Evolutionary conservation across 208 protist species (phyloP), one percentile per base, ranked within the genome.

Genomic region (Kentomonas sorsogonicus): DNA sequence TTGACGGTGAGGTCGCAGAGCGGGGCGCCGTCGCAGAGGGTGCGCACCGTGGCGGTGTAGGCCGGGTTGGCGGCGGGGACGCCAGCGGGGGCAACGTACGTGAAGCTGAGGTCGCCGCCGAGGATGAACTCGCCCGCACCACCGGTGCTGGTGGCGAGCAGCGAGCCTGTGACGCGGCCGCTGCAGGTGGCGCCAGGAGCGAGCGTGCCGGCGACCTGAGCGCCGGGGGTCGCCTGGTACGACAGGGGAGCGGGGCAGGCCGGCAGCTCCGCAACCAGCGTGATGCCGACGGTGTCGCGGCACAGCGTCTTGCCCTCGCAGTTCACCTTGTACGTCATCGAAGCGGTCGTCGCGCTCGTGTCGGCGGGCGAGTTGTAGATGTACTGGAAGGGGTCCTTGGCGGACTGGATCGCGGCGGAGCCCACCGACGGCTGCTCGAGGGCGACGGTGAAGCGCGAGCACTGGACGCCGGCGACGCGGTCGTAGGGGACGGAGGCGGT

Each of bases 51-150:
- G 34, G 11, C 11, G 7, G 30, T 5, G n/a, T n/a, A n/a, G n/a
- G n/a, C n/a, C n/a, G n/a, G 40, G 58, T 63, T 11, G 62, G 54
- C 29, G 66, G 33, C 39, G 13, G 22, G 22, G 47, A 73, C 13
- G 55, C 15, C 46, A 33, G 54, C 9, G 0, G 57, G n/a, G n/a
- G 66, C 63, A 3, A 63, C 53, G 23, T 60, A 53, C 7, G 67
- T 67, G 33, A 58, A 25, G 11, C 43, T 45, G 43, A 72, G 66
- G 10, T 78, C 71, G 57, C 79, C 63, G 40, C 60, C 63, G 2
- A 86, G 43, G 38, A 53, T 58, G 2, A 62, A 59, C 53, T 82
- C 72, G 65, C 83, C 86, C 34, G 51, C 18, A 7, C 27, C 25
- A 22, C 29, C 46, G 4, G 51, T 18, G 6, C 10, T 11, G 9